A percentile compares a stretch with the other conserved stretches of the same genome.
Conservation (phyloP, 2,329 filamentous ascomycete genomes). For the Xylaria sp. region DNA sequence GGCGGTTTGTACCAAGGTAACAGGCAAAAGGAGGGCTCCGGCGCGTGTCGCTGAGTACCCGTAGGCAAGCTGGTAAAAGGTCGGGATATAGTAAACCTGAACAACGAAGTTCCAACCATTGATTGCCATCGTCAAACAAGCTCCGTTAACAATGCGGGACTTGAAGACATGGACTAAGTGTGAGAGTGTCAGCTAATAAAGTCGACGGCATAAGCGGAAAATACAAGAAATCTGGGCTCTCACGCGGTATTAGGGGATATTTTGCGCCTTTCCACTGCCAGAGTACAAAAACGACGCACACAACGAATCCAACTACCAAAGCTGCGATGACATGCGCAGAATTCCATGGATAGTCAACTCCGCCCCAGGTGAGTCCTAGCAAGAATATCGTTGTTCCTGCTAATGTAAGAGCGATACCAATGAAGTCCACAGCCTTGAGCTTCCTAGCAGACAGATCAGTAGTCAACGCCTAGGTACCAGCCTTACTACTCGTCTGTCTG, state of each 20-base stretch:
- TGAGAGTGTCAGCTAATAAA: constrained; percentile 11
- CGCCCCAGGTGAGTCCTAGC: background rate
- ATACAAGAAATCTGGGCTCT: constrained; percentile 37
- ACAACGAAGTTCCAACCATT: constrained; percentile 70
- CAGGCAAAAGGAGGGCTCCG: constrained; percentile 56
- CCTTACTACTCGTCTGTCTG: background rate
- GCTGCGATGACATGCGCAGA: background rate
- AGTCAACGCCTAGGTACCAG: background rate
- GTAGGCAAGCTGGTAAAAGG: constrained; percentile 60
- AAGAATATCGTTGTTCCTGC: background rate
- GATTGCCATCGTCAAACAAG: constrained; percentile 66
- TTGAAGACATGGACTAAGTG: constrained; percentile 63
- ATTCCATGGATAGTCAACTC: background rate
- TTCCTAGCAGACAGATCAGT: constrained; percentile 49
- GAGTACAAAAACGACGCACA: background rate
- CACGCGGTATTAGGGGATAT: constrained; percentile 60
- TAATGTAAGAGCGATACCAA: background rate
- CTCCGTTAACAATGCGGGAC: constrained; percentile 63
- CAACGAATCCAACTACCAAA: background rate
- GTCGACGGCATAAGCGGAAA: constrained; percentile 9
- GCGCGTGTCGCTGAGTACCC: constrained; percentile 57
- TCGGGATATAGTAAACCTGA: constrained; percentile 62
- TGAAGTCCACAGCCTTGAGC: constrained; percentile 47
- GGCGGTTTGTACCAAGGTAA: constrained; percentile 57
- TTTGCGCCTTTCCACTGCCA: constrained; percentile 62